These are phyloP conservation scores for Arthrobotrys iridis DNA, from an alignment of 2,329 filamentous ascomycete species.

Conservation along the genomic window DNA sequence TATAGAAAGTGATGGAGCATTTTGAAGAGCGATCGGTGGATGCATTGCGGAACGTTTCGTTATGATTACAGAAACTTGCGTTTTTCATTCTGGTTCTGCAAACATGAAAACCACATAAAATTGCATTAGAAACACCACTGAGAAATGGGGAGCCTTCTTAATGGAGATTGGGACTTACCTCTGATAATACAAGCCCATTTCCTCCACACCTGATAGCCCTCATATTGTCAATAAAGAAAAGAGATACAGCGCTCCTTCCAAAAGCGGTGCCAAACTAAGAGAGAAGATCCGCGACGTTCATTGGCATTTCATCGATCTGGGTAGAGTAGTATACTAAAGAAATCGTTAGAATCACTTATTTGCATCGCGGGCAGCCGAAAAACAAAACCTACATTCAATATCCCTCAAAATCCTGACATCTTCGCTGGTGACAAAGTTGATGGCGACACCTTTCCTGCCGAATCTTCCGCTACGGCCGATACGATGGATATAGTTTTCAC, in stretches of 20 bases:
- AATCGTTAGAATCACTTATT: constrained; percentile 59
- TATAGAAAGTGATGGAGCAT: constrained; percentile 36
- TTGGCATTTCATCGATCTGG: constrained; percentile 98
- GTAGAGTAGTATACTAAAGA: constrained; percentile 85
- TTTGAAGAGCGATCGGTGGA: background rate
- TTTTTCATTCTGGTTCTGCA: constrained; percentile 51
- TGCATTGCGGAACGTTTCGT: background rate
- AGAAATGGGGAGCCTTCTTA: background rate
- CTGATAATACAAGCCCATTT: constrained; percentile 56
- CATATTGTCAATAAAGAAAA: constrained; percentile 24
- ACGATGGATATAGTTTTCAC: constrained; percentile 99
- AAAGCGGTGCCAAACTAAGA: constrained; percentile 45
- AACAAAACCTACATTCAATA: constrained; percentile 76
- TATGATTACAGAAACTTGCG: constrained; percentile 37
- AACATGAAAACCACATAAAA: constrained; percentile 12
- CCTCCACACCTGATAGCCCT: constrained; percentile 54
- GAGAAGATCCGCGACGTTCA: constrained; percentile 77
- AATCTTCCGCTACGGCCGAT: constrained; percentile 96
- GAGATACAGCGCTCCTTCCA: constrained; percentile 15
- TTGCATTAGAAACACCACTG: constrained; percentile 10
- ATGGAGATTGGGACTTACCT: constrained; percentile 30
- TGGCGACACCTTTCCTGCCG: constrained; percentile 96
- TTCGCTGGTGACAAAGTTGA: constrained; percentile 99
- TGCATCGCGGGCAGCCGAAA: constrained; percentile 62
- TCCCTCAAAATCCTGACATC: constrained; percentile 97